Percentiles rank a stretch among this genome's conserved stretches.
phyloP scores from a whole-genome alignment of 163 green algal genomes.

The Smithsoniella earleae region DNA sequence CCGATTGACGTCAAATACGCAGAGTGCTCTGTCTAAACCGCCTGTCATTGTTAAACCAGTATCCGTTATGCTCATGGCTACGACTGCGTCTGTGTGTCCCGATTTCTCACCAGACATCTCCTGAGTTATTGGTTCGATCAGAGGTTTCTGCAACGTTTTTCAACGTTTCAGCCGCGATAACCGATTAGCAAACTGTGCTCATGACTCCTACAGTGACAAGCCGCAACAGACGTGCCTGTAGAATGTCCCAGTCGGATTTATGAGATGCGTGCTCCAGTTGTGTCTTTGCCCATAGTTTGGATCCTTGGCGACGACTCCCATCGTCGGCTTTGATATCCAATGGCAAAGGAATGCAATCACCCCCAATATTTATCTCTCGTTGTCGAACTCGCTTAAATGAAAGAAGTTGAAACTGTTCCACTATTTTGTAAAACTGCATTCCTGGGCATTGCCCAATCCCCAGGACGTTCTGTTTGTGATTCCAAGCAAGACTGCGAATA shows the following conservation, averaged over 20 bases:
- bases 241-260: background rate
- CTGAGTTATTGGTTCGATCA: background rate
- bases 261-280: background rate
- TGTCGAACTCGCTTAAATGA: conserved; percentile 2
- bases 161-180: background rate
- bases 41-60: conserved; percentile 16
- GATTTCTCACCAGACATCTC: background rate
- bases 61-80: conserved; percentile 18
- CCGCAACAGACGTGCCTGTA: background rate
- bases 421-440: conserved; percentile 20
- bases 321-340: background rate
- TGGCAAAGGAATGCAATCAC: background rate
- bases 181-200: background rate
- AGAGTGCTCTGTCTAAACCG: background rate
- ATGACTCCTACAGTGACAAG: background rate
- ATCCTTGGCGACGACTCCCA: background rate
- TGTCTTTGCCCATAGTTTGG: background rate
- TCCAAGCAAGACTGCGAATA: conserved; percentile 27
- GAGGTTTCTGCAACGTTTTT: background rate
- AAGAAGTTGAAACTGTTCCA: background rate
- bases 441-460: background rate
- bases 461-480: conserved; percentile 12
- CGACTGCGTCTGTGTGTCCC: conserved; percentile 7
- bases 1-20: conserved; percentile 19
- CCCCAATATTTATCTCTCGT: conserved; percentile 6